Conservation (phyloP, 495 filamentous ascomycete genomes). For the Pyrenopolyporus hunteri region DNA sequence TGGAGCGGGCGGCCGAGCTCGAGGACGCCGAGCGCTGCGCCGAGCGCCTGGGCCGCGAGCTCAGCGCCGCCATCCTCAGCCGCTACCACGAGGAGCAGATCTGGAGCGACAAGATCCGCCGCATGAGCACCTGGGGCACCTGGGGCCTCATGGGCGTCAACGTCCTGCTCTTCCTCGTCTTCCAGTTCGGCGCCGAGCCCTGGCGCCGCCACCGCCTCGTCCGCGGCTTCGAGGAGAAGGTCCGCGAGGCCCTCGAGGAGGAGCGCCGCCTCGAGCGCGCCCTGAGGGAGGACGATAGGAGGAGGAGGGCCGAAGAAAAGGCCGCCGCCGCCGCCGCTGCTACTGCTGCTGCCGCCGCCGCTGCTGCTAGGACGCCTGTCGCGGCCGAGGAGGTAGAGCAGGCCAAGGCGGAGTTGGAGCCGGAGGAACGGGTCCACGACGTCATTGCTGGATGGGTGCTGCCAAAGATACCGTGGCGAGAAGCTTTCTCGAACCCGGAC, state of each 20-base stretch:
- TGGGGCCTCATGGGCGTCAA: conserved; percentile 98
- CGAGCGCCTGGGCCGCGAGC: conserved; percentile 72
- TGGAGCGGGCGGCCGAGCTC: conserved; percentile 71
- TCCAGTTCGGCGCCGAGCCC: conserved; percentile 93
- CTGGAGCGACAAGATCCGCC: conserved; percentile 95
- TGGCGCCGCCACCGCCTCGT: conserved; percentile 85
- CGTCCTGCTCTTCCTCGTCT: conserved; percentile 82
- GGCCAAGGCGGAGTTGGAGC: not conserved
- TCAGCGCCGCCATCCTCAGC: conserved; percentile 80
- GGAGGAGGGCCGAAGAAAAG: conserved; percentile 22
- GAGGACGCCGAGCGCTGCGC: conserved; percentile 76
- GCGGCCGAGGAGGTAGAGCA: conserved; percentile 24
- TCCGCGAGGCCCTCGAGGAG: conserved; percentile 70
- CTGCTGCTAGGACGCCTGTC: conserved; percentile 20
- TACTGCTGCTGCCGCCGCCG: too few relatives aligned
- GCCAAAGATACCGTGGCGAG: conserved; percentile 55
- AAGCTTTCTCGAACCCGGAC: conserved; percentile 52
- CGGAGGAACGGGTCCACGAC: not conserved
- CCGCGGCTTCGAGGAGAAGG: conserved; percentile 71
- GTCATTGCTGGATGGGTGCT: not conserved
- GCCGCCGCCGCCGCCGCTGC: conserved; percentile 2
- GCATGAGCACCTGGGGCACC: conserved; percentile 97
- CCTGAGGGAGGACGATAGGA: conserved; percentile 13
- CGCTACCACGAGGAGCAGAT: conserved; percentile 99
- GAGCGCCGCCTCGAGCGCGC: conserved; percentile 51